Evolutionary conservation across 345 rosid species (phyloP).

Genomic region (Limnanthes douglasii): DNA sequence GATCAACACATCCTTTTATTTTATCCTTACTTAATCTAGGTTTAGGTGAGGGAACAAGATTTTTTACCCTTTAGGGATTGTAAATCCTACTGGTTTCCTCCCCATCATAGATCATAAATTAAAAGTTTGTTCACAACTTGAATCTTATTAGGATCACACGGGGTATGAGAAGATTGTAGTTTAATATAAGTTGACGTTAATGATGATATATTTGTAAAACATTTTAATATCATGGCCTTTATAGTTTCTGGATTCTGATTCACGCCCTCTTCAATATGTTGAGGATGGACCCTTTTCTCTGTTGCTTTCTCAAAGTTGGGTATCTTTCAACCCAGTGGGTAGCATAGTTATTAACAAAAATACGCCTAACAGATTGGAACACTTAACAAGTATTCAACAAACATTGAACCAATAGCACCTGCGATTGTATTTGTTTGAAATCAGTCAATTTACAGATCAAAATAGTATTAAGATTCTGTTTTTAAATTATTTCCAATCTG

Average conservation of each 20-base stretch:
- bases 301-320: slow-evolving; percentile 57
- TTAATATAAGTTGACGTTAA: slow-evolving; percentile 70
- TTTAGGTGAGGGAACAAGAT: too few species aligned
- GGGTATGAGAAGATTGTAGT: slow-evolving; percentile 75
- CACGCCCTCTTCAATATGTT: slow-evolving; percentile 69
- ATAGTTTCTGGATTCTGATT: slow-evolving; percentile 64
- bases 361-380: slow-evolving; percentile 6
- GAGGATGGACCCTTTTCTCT: slow-evolving; percentile 73
- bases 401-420: background rate
- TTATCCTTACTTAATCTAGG: too few species aligned
- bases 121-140: slow-evolving; percentile 73
- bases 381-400: slow-evolving; percentile 3
- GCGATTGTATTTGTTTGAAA: slow-evolving; percentile 4
- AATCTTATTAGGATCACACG: slow-evolving; percentile 76
- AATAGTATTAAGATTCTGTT: too few species aligned
- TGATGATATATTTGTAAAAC: slow-evolving; percentile 58
- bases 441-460: too few species aligned
- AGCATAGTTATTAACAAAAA: slow-evolving; percentile 46
- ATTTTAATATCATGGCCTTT: slow-evolving; percentile 54
- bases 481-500: too few species aligned
- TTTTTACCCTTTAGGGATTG: too few species aligned
- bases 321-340: slow-evolving; percentile 66
- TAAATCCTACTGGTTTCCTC: too few species aligned
- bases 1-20: too few species aligned
- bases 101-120: slow-evolving; percentile 58